Percentiles rank a stretch among this genome's conserved stretches.
phyloP scores from a whole-genome alignment of 164 flowering plant species.

The Stephania yunnanensis region DNA sequence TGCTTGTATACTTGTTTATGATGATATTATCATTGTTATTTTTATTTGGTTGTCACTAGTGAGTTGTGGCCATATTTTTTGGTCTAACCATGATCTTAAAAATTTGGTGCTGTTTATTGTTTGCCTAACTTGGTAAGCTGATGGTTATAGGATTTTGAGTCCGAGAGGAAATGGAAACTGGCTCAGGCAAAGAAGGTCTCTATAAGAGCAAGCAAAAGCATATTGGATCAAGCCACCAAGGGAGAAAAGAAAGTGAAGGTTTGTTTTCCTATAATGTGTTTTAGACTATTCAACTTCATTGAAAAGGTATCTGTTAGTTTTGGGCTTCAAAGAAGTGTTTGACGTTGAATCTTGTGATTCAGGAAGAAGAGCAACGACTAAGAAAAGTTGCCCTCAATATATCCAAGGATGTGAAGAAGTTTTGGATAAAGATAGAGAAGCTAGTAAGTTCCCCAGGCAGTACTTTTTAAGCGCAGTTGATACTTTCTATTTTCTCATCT shows the following conservation, averaged over 20 bases:
- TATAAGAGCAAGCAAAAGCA: slow-evolving; percentile 83
- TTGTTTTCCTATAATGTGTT: background rate
- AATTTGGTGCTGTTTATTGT: background rate
- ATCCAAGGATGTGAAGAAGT: slow-evolving; percentile 94
- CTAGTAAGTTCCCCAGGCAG: slow-evolving; percentile 53
- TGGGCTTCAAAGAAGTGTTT: background rate
- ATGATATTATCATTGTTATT: background rate
- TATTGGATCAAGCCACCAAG: slow-evolving; percentile 82
- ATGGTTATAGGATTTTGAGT: slow-evolving; percentile 81
- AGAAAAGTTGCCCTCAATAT: slow-evolving; percentile 86
- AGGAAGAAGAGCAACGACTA: slow-evolving; percentile 94
- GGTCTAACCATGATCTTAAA: background rate
- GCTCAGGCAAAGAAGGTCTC: slow-evolving; percentile 95
- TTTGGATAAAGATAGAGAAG: slow-evolving; percentile 96
- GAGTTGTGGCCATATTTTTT: background rate
- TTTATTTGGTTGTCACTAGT: background rate
- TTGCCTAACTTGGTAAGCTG: slow-evolving; percentile 7
- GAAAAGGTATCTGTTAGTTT: background rate
- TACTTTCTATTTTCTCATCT: background rate
- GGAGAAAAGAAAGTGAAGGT: slow-evolving; percentile 98
- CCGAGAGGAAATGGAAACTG: slow-evolving; percentile 96
- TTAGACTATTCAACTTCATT: background rate
- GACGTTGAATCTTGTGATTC: slow-evolving; percentile 13
- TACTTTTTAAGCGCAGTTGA: slow-evolving; percentile 6
- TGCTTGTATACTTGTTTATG: background rate